Evolutionary conservation across 495 filamentous ascomycete species (phyloP).

Genomic region (Penicillium ucsense): DNA sequence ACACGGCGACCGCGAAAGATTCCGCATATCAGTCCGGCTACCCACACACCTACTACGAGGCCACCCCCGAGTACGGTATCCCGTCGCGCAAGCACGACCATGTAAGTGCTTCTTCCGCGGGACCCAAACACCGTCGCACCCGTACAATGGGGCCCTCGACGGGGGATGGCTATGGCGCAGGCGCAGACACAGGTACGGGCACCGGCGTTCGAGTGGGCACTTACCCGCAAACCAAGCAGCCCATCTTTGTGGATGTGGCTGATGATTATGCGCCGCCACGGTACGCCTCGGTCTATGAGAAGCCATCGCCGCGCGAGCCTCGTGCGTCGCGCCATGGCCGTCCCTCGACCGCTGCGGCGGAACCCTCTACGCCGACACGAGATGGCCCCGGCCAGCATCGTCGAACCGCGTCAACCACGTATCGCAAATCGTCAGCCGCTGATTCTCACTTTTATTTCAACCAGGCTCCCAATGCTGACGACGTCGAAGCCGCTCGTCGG

Average conservation of each 20-base stretch:
- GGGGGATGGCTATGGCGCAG: constrained; percentile 32
- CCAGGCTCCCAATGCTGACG: constrained; percentile 39
- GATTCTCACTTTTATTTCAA: constrained; percentile 43
- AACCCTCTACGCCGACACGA: constrained; percentile 7
- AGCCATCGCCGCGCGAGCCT: constrained; percentile 2
- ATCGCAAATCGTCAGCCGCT: constrained; percentile 43
- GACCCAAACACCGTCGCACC: constrained; percentile 29
- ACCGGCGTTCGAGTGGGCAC: constrained; percentile 13
- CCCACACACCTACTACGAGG: constrained; percentile 30
- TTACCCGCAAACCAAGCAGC: constrained; percentile 34
- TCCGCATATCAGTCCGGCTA: constrained; percentile 34
- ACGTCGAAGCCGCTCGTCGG: constrained; percentile 34
- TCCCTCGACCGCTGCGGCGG: constrained; percentile 14
- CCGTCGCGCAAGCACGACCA: constrained; percentile 45
- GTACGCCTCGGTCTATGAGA: constrained; percentile 20
- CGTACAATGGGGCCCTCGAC: constrained; percentile 29
- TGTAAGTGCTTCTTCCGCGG: constrained; percentile 49
- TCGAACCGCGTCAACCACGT: constrained; percentile 25
- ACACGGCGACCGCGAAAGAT: constrained; percentile 31
- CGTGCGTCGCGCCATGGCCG: constrained; percentile 12
- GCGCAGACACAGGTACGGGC: constrained; percentile 12
- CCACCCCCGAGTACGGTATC: constrained; percentile 38
- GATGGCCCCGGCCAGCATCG: constrained; percentile 25
- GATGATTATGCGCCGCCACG: constrained; percentile 39
- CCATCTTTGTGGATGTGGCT: constrained; percentile 46